Evolutionary conservation across 2,329 filamentous ascomycete genomes (phyloP).

Genomic region (Xylaria sp.): DNA sequence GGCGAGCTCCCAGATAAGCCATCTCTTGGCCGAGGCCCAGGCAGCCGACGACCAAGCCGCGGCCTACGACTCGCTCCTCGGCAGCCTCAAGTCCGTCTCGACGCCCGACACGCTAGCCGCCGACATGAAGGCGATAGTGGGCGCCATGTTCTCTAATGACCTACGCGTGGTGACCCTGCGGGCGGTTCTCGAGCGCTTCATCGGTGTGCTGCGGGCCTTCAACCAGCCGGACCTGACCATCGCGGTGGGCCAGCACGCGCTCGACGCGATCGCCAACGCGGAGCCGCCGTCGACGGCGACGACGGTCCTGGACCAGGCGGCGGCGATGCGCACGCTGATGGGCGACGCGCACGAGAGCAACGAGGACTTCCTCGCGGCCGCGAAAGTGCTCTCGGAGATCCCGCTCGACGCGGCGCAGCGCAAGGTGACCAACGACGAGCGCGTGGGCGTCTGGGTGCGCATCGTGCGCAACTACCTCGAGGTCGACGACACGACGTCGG

Average conservation of each 20-base stretch:
- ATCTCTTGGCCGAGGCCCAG: conserved; percentile 57
- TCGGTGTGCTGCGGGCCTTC: conserved; percentile 70
- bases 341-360: conserved; percentile 84
- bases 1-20: conserved; percentile 53
- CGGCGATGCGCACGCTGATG: conserved; percentile 80
- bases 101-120: conserved; percentile 54
- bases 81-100: conserved; percentile 56
- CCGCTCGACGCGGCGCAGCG: conserved; percentile 91
- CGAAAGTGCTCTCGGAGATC: conserved; percentile 82
- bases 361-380: conserved; percentile 83
- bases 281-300: conserved; percentile 70
- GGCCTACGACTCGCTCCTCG: conserved; percentile 60
- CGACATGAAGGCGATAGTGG: conserved; percentile 75
- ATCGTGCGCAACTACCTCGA: conserved; percentile 96
- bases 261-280: conserved; percentile 72
- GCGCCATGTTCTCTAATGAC: conserved; percentile 73
- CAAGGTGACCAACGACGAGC: conserved; percentile 82
- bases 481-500: conserved; percentile 87
- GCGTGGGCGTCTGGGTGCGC: conserved; percentile 88
- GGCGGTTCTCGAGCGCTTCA: conserved; percentile 74
- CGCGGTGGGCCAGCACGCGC: conserved; percentile 78
- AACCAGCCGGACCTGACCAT: conserved; percentile 75
- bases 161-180: conserved; percentile 82
- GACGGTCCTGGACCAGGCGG: conserved; percentile 87
- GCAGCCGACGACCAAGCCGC: conserved; percentile 56